These are phyloP conservation scores for Blastobotrys ciferrii DNA, from an alignment of 1,139 yeast genomes.

Conservation along the genomic window DNA sequence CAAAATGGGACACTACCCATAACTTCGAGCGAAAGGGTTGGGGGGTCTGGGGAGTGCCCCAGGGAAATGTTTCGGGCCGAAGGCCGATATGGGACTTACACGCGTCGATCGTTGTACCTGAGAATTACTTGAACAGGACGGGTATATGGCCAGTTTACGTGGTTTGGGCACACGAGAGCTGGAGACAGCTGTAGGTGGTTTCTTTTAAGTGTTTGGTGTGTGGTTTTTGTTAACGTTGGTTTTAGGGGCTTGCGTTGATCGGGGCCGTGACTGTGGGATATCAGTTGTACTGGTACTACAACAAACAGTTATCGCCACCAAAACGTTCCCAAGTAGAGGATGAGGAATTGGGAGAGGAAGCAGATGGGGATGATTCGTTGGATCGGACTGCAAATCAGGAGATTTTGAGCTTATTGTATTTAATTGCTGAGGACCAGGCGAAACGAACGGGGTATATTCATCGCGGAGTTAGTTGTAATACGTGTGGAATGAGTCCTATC, in stretches of 20 bases:
- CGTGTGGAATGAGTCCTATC: slow-evolving; percentile 35
- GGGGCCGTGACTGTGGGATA: not conserved
- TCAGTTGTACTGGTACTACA: not conserved
- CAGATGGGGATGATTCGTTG: slow-evolving; percentile 4
- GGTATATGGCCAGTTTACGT: too few species aligned
- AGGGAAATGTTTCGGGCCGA: too few species aligned
- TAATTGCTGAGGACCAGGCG: slow-evolving; percentile 29
- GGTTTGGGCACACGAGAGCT: not conserved
- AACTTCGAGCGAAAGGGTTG: too few species aligned
- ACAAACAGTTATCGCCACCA: not conserved
- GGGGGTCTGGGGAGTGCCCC: too few species aligned
- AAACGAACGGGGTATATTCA: slow-evolving; percentile 26
- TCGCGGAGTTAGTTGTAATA: slow-evolving; percentile 34
- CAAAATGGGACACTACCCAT: too few species aligned
- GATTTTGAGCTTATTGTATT: slow-evolving; percentile 26
- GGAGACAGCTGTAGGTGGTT: slow-evolving; percentile 4
- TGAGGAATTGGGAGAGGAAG: slow-evolving; percentile 4
- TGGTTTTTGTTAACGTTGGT: not conserved
- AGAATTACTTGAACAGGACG: too few species aligned
- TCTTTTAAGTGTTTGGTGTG: not conserved
- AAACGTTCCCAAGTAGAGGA: not conserved
- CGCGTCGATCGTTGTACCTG: too few species aligned
- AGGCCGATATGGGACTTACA: too few species aligned
- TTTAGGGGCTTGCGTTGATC: not conserved
- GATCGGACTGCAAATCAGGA: slow-evolving; percentile 18